These are phyloP conservation scores for Chrysoporthe cubensis DNA, from an alignment of 2,329 filamentous ascomycete species.

Conservation along the genomic window DNA sequence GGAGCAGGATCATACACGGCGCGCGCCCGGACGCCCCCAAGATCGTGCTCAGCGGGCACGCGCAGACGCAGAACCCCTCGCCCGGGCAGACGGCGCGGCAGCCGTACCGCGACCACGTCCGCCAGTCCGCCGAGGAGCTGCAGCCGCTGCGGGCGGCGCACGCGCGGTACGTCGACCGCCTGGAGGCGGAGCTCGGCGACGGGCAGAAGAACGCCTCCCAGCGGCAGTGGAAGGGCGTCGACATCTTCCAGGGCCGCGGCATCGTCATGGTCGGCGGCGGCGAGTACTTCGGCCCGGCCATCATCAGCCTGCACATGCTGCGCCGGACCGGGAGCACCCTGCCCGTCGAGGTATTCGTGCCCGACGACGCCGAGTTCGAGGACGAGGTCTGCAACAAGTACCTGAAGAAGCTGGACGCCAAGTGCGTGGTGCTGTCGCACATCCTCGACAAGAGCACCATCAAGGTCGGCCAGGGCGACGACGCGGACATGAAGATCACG, in stretches of 20 bases:
- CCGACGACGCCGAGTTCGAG: slow-evolving; percentile 38
- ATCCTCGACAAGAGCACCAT: slow-evolving; percentile 39
- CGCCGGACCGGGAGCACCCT: slow-evolving; percentile 53
- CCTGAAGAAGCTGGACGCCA: slow-evolving; percentile 37
- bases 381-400: slow-evolving; percentile 37
- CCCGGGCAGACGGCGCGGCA: slow-evolving; percentile 21
- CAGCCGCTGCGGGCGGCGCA: slow-evolving; percentile 34
- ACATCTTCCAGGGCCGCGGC: slow-evolving; percentile 37
- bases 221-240: slow-evolving; percentile 19
- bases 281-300: slow-evolving; percentile 51
- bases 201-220: slow-evolving; percentile 39
- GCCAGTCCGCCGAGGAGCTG: slow-evolving; percentile 20
- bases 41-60: slow-evolving; percentile 20
- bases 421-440: slow-evolving; percentile 40
- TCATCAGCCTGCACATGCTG: slow-evolving; percentile 56
- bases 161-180: slow-evolving; percentile 41
- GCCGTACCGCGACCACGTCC: slow-evolving; percentile 23
- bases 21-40: slow-evolving; percentile 20
- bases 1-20: slow-evolving; percentile 25
- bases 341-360: slow-evolving; percentile 48
- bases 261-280: slow-evolving; percentile 55
- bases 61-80: slow-evolving; percentile 22
- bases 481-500: slow-evolving; percentile 24
- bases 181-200: slow-evolving; percentile 36
- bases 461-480: slow-evolving; percentile 19